Evolutionary conservation across 192 early-diverging fungal genomes (phyloP), one percentile per base, ranked within the genome.

Genomic region (Mortierella alpina): DNA sequence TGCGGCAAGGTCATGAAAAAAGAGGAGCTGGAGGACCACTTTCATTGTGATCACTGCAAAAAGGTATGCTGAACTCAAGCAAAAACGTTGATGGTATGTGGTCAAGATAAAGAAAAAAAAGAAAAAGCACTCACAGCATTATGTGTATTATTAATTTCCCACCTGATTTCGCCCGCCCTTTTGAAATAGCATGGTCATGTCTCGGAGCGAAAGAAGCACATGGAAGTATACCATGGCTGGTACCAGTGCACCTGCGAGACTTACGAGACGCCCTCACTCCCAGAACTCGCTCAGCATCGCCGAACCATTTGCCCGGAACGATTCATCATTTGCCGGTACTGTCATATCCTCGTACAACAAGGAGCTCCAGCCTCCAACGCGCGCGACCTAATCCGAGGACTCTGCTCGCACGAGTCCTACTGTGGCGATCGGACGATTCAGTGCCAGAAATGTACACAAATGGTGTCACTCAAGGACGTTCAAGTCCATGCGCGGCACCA

Each of bases 381-480:
- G 11, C 86, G 91, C 31, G 95, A 96, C 81, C 61, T 85, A 6
- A 78, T 93, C 55, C 75, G 89, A 12, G 90, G 89, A 13, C 82
- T 96, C 42, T 75, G 74, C 52, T 84, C 82, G 14, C 96, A 98
- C 79, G 96, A 98, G 76, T 87, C 88, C 42, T 91, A 91, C 48
- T 98, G 96, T 74, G 96, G 96, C 18, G 88, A 85, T 39, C 85
- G 96, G 44, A 95, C 95, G 1, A 95, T 96, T 52, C 73, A 84
- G 47, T 98, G 95, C 72, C 86, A 87, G 52, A 93, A 93, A 72
- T 98, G 96, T 75, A 75, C 87, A 5, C 69, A 85, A 47, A 84
- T 86, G 20, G 91, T 96, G 15, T 86, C 88, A 42, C 87, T 98
- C 65, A 95, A 94, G 82, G 93, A 96, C 65, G 88, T 96, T 1